These are phyloP conservation scores for Phytomonas serpens DNA, from an alignment of 208 protist genomes.

Conservation along the genomic window DNA sequence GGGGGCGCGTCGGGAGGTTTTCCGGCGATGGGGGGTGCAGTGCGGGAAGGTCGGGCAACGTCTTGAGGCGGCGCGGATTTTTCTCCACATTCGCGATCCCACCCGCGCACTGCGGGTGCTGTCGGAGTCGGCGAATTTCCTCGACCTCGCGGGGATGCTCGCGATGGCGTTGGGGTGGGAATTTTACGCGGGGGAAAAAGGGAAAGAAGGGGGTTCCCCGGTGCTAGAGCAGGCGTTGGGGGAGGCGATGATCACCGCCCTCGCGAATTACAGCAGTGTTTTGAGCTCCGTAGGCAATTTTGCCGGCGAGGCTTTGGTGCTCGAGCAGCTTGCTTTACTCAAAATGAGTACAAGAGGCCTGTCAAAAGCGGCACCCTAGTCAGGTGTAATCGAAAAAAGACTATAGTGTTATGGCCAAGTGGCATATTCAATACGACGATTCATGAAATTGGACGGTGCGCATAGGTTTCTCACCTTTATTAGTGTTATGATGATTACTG, in stretches of 20 bases:
- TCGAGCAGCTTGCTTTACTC: constrained; percentile 33
- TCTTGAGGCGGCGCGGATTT: constrained; percentile 37
- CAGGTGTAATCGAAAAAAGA: neutral
- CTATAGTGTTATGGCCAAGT: neutral
- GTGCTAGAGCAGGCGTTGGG: neutral
- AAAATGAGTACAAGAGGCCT: constrained; percentile 20
- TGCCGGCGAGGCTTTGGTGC: constrained; percentile 23
- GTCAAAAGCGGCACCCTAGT: neutral
- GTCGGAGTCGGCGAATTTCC: constrained; percentile 35
- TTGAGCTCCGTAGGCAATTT: constrained; percentile 53
- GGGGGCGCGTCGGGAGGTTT: constrained; percentile 13
- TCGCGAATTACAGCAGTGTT: constrained; percentile 51
- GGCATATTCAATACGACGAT: neutral
- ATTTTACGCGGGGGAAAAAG: neutral
- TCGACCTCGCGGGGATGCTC: constrained; percentile 59
- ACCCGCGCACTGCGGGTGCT: constrained; percentile 35
- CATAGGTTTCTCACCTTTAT: neutral
- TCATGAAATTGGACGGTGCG: neutral
- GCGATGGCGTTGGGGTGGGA: constrained; percentile 38
- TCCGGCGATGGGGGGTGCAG: constrained; percentile 52
- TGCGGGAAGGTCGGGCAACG: constrained; percentile 37
- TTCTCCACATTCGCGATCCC: constrained; percentile 25
- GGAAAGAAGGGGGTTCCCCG: neutral
- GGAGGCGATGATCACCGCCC: constrained; percentile 28
- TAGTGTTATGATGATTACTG: neutral